Evolutionary conservation across 305 asterid genomes (phyloP).

Genomic region (Solanum hybrid): DNA sequence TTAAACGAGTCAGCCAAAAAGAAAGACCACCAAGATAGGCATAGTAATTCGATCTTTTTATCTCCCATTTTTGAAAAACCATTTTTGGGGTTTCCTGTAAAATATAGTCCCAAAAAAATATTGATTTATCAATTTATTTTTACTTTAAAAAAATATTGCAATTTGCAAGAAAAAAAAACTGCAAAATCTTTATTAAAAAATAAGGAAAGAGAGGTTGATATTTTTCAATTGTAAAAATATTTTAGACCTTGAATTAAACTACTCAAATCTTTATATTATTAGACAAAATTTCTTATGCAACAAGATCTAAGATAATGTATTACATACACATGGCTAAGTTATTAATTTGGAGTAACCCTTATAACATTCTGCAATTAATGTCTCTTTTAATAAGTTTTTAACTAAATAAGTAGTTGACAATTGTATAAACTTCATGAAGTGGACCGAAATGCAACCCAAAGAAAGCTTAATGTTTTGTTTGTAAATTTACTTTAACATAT

Average conservation of each 20-base stretch:
- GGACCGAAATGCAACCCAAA: neutral
- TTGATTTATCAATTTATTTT: neutral
- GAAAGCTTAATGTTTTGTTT: neutral
- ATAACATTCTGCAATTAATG: neutral
- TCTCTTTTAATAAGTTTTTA: neutral
- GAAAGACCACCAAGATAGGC: no score
- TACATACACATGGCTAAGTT: neutral
- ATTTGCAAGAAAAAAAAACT: neutral
- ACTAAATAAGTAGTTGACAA: no score
- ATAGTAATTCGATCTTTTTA: no score
- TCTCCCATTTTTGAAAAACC: no score
- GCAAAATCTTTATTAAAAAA: neutral
- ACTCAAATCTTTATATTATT: neutral
- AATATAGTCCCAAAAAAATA: neutral
- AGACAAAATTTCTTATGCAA: neutral
- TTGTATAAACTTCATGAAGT: constrained; percentile 10
- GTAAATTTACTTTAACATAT: no score
- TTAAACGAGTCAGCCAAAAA: no score
- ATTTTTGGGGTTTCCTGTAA: no score
- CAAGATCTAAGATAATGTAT: neutral
- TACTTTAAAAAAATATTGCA: neutral
- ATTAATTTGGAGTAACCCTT: neutral
- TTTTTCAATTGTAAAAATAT: neutral
- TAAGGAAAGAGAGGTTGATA: neutral
- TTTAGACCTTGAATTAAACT: neutral